phyloP scores from a whole-genome alignment of 148 eudicot genomes.

The Chenopodium berlandieri region DNA sequence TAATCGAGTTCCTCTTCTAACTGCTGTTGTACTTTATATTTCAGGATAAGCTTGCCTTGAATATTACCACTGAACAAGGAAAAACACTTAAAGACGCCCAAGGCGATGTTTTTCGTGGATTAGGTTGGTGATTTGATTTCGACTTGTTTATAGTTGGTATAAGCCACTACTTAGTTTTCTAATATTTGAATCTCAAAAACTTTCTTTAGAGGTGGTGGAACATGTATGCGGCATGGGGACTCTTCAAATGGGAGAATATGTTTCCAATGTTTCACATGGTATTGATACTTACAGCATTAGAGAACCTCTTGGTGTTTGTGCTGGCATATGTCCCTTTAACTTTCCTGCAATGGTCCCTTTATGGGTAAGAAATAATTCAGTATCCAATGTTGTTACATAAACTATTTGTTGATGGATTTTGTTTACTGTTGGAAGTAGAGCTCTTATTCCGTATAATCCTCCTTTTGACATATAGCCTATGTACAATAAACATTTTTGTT shows the following conservation, averaged over 20 bases:
- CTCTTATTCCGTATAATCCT: background rate
- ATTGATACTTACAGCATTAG: conserved; percentile 90
- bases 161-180: background rate
- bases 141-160: background rate
- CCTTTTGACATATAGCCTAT: background rate
- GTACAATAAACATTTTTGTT: background rate
- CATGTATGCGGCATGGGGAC: conserved; percentile 98
- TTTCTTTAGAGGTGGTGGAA: conserved; percentile 88
- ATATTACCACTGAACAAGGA: conserved; percentile 95
- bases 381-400: background rate
- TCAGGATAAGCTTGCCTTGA: conserved; percentile 90
- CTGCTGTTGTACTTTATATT: conserved; percentile 9
- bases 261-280: conserved; percentile 77
- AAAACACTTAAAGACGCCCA: conserved; percentile 97
- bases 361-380: conserved; percentile 54
- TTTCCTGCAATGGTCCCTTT: conserved; percentile 98
- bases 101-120: conserved; percentile 96
- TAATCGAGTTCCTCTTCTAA: background rate
- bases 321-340: conserved; percentile 96
- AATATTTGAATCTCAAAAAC: background rate
- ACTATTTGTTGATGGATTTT: background rate
- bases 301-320: conserved; percentile 97
- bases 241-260: conserved; percentile 94
- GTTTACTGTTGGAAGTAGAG: background rate
- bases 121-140: conserved; percentile 50